A percentile compares a stretch with the other conserved stretches of the same genome.
These are phyloP conservation scores for Globisporangium solare DNA, from an alignment of 352 stramenopile genomes.

Conservation along the genomic window DNA sequence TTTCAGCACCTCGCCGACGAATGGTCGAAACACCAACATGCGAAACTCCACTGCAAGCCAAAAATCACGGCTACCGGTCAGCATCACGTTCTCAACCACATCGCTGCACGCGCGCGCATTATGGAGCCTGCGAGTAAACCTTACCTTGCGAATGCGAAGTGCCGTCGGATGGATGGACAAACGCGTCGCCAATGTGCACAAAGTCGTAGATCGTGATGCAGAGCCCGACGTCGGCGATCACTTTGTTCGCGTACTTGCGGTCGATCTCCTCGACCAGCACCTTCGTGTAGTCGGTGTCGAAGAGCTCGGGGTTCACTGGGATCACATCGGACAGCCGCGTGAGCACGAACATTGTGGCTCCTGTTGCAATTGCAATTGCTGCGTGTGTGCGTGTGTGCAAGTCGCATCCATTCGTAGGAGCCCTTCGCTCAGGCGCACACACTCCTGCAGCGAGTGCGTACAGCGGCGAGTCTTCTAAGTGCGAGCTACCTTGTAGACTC, in stretches of 20 bases:
- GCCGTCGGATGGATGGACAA: conserved; percentile 81
- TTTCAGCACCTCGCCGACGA: conserved; percentile 86
- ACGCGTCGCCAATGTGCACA: conserved; percentile 81
- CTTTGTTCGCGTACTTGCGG: conserved; percentile 89
- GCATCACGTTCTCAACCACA: neutral
- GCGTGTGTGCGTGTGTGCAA: too few species aligned
- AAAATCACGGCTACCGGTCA: neutral
- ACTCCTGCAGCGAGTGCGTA: too few species aligned
- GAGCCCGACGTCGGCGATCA: conserved; percentile 82
- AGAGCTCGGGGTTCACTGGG: conserved; percentile 72
- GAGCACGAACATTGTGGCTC: conserved; percentile 68
- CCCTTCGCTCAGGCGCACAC: too few species aligned
- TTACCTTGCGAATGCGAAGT: conserved; percentile 80
- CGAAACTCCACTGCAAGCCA: conserved; percentile 71
- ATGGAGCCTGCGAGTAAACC: neutral
- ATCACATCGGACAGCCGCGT: conserved; percentile 85
- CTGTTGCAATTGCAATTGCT: neutral
- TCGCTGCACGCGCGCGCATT: neutral
- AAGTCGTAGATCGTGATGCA: conserved; percentile 89
- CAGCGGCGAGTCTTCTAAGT: too few species aligned
- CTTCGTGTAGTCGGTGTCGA: conserved; percentile 79
- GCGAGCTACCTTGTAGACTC: too few species aligned
- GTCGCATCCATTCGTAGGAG: too few species aligned
- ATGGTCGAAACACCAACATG: conserved; percentile 86
- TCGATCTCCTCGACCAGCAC: conserved; percentile 87